Evolutionary conservation across 148 eudicot genomes (phyloP), one percentile per base, ranked within the genome.

Genomic region (Drosera capensis): DNA sequence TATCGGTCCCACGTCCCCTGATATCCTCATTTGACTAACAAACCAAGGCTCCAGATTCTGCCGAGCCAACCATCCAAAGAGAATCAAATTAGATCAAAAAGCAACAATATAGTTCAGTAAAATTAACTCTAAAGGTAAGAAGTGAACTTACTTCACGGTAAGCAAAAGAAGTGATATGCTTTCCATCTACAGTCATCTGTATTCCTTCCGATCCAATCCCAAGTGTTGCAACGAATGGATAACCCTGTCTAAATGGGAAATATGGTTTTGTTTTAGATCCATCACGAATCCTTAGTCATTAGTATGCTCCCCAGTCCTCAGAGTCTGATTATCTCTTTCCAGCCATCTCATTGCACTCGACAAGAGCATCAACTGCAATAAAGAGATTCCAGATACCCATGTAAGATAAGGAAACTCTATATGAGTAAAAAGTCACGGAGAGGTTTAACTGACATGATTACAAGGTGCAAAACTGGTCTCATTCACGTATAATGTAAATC

Each of bases 1-100:
- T 44, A 90, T 55, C 45, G 69, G 60, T 46, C 59, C 62, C 69
- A 90, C 47, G 48, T 72, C 78, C 63, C 95, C 95, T 20, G 57
- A 54, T 58, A 80, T 73, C 47, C 68, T 80, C 45, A 75, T 76
- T 63, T 71, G 68, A 56, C 63, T 78, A 40, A 80, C 86, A 57
- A 80, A 64, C 97, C 97, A 83, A 1, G 94, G 97, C 42, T 83
- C 97, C 62, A 88, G 78, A 52, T 72, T 88, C 97, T 88, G 87
- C 68, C 46, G n/a, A 2, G 18, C n/a, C 6, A 17, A 39, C 16
- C n/a, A 6, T n/a, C 17, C 7, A 12, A 2, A 39, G 2, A 39
- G 8, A 39, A n/a, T 17, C 17, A n/a, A n/a, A n/a, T n/a, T n/a
- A n/a, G n/a, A n/a, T n/a, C n/a, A n/a, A n/a, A n/a, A n/a, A n/a